Conservation (phyloP, 2,329 filamentous ascomycete species). For the Shiraia bambusicola region DNA sequence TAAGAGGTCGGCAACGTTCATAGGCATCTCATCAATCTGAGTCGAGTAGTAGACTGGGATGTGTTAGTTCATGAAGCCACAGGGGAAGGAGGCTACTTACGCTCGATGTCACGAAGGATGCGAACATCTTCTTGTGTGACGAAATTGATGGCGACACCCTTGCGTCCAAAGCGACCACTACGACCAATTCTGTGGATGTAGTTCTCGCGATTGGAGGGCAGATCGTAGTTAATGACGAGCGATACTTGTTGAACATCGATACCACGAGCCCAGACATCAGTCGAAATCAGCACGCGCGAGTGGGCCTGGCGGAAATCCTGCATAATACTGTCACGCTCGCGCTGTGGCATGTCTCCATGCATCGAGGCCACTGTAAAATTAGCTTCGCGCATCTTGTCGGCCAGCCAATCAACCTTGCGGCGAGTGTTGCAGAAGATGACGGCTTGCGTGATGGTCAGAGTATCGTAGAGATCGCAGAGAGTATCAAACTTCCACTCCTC, state of each 20-base stretch:
- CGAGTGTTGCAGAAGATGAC: constrained; percentile 99
- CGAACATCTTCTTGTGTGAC: constrained; percentile 97
- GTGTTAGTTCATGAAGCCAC: constrained; percentile 35
- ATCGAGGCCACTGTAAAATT: constrained; percentile 99
- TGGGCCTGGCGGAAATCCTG: constrained; percentile 97
- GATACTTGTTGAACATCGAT: constrained; percentile 99
- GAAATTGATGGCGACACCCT: constrained; percentile 99
- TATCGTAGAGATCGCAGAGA: constrained; percentile 97
- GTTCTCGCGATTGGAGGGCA: constrained; percentile 98
- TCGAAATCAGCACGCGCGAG: constrained; percentile 93
- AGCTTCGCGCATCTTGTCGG: constrained; percentile 97
- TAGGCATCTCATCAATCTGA: constrained; percentile 98
- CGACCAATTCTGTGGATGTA: constrained; percentile 98
- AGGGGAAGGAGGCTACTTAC: constrained; percentile 52
- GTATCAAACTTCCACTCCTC: constrained; percentile 99
- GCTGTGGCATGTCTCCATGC: constrained; percentile 99
- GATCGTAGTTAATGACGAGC: constrained; percentile 97
- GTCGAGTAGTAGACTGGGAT: constrained; percentile 83
- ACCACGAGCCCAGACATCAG: constrained; percentile 95
- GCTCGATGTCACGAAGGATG: constrained; percentile 94
- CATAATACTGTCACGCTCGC: constrained; percentile 98
- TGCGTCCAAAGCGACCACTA: constrained; percentile 91
- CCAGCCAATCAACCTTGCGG: constrained; percentile 98
- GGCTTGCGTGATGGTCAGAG: constrained; percentile 95
- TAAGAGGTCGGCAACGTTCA: constrained; percentile 65